Percentiles rank a stretch among this genome's conserved stretches.
Evolutionary conservation across 495 filamentous ascomycete species (phyloP).

Genomic region (Apiosordaria backusii): DNA sequence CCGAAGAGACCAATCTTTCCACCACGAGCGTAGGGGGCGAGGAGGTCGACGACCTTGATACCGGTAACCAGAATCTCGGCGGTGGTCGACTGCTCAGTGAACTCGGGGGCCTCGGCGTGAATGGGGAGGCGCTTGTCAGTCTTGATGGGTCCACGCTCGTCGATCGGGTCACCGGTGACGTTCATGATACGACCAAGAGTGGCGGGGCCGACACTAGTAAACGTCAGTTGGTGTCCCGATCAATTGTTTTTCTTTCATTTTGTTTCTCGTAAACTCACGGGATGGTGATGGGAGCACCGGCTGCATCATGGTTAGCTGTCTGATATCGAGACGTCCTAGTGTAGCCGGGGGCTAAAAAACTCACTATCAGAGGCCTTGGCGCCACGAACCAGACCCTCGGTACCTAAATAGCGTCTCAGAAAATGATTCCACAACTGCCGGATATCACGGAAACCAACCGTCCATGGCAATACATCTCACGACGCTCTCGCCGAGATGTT

Average conservation of each 20-base stretch:
- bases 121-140: constrained; percentile 80
- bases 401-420: constrained; percentile 59
- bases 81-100: constrained; percentile 89
- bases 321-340: not conserved
- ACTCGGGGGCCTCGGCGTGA: constrained; percentile 86
- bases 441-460: constrained; percentile 60
- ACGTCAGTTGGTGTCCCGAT: constrained; percentile 16
- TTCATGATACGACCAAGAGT: constrained; percentile 99
- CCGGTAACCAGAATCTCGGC: constrained; percentile 97
- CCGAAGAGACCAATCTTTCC: constrained; percentile 99
- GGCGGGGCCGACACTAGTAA: constrained; percentile 67
- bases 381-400: constrained; percentile 97
- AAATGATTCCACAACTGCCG: constrained; percentile 26
- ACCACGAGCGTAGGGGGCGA: constrained; percentile 99
- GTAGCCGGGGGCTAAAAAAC: constrained; percentile 9
- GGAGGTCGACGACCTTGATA: constrained; percentile 99
- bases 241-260: not conserved
- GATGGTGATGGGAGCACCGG: constrained; percentile 92
- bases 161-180: constrained; percentile 99
- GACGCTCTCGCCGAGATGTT: constrained; percentile 99
- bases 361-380: constrained; percentile 68
- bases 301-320: constrained; percentile 18
- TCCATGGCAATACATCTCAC: constrained; percentile 99
- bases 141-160: constrained; percentile 98
- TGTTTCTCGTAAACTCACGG: constrained; percentile 46